phyloP scores from a whole-genome alignment of 768 basidiomycete species.

The Lactifluus pinguis region DNA sequence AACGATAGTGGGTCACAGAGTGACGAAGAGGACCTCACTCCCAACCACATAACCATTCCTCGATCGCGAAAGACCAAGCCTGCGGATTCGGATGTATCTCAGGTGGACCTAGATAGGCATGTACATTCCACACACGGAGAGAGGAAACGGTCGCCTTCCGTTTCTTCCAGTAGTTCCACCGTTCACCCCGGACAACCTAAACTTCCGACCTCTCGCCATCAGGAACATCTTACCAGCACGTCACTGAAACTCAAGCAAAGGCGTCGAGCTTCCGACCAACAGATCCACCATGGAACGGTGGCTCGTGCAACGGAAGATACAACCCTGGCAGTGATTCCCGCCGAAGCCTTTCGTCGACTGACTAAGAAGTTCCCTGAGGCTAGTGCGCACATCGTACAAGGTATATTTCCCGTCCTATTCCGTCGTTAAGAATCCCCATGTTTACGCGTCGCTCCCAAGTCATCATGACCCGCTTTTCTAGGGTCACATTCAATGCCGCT shows the following conservation, averaged over 20 bases:
- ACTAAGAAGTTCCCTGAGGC: conserved; percentile 98
- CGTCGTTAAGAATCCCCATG: background rate
- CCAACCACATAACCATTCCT: conserved; percentile 3
- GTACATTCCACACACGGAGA: conserved; percentile 21
- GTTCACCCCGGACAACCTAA: conserved; percentile 39
- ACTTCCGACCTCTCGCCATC: conserved; percentile 21
- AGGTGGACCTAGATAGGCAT: conserved; percentile 37
- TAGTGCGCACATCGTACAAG: conserved; percentile 92
- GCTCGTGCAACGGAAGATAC: conserved; percentile 93
- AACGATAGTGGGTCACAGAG: conserved; percentile 31
- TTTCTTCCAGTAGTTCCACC: conserved; percentile 63
- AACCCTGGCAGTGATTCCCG: conserved; percentile 97
- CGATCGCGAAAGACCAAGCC: conserved; percentile 25
- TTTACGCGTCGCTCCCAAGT: conserved; percentile 33
- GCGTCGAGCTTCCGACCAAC: conserved; percentile 15
- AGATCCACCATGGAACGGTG: conserved; percentile 61
- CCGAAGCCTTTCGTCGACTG: conserved; percentile 88
- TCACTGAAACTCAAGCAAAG: conserved; percentile 5
- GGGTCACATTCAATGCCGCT: conserved; percentile 96
- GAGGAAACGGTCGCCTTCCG: conserved; percentile 42
- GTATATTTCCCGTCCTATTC: conserved; percentile 29
- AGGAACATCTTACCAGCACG: conserved; percentile 8
- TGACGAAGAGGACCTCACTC: conserved; percentile 16
- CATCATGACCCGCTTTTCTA: conserved; percentile 90
- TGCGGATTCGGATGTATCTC: conserved; percentile 58